Base-by-base conservation (phyloP, 2,329 filamentous ascomycete genomes). In the Rhynchosporium secalis region DNA sequence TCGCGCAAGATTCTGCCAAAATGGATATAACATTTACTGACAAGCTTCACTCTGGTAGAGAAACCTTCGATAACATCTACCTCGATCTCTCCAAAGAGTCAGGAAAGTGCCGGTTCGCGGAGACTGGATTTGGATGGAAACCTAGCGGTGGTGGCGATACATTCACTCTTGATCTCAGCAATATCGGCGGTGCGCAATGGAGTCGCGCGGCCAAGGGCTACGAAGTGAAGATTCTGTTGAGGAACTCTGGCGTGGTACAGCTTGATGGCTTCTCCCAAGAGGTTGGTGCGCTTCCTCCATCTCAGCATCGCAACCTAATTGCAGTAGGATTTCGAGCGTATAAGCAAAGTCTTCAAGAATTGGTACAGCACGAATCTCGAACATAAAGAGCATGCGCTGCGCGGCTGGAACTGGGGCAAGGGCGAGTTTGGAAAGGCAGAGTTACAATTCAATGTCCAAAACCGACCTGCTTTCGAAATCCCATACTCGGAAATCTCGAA, bases 351-450 rank as follows among this genome's bases (percentile, higher is more conserved):
- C 69, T 97, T 99, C 83, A 98, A 97, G 80, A 91, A 94, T 73
- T 98, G 94, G 91, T 99, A 98, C 78, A 95, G 92, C 78, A 89
- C 95, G 72, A 92, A 88, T 72, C 84, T 99, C 63, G 93, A 98
- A 75, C 91, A 86, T 76, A 92, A 91, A 76, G 95, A 99, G 77
- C 95, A 98, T 76, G 92, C 95, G 29, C 81, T 99, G 63, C 87
- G 95, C 70, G 95, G 95, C 61, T 99, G 95, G 95, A 99, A 99
- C 76, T 99, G 95, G 96, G 95, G 95, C 72, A 99, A 98, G 78
- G 91, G 92, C 67, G 95, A 99, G 72, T 96, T 99, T 75, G 89
- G 90, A 65, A 96, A 98, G 78, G 89, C 92, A 60, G 95, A 99
- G 79, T 85, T 99, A 61, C 86, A 91, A 36, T 99, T 99, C 82